Evolutionary conservation across 2,329 filamentous ascomycete species (phyloP).

Genomic region (Aureobasidium sp.): DNA sequence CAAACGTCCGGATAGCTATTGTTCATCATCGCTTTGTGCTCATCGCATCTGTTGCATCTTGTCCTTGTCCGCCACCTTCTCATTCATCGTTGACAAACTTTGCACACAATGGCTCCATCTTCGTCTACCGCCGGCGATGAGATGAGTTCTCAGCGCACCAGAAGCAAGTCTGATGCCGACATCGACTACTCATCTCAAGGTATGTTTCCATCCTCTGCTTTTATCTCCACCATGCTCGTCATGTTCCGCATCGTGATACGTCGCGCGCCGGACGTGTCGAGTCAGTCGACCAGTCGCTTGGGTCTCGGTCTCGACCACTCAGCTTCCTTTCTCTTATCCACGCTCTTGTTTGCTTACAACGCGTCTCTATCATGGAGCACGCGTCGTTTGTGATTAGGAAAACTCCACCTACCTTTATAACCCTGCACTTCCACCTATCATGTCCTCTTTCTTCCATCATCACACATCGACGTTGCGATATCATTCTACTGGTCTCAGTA

Average conservation of each 20-base stretch:
- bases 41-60: neutral
- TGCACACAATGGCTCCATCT: slow-evolving; percentile 1
- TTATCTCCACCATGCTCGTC: neutral
- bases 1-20: neutral
- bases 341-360: neutral
- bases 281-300: neutral
- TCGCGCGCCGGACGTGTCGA: neutral
- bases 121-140: neutral
- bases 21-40: slow-evolving; percentile 1
- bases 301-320: neutral
- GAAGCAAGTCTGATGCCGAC: neutral
- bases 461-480: neutral
- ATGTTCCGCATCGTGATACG: neutral
- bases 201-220: neutral
- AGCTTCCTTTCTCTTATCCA: neutral
- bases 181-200: neutral
- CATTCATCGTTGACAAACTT: neutral
- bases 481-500: neutral
- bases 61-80: neutral
- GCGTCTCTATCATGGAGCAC: neutral
- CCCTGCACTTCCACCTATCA: neutral
- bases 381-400: neutral
- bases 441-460: neutral
- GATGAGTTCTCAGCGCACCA: neutral
- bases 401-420: neutral